Evolutionary conservation across 169 alveolate genomes (phyloP).

Genomic region (Blepharisma undulans): DNA sequence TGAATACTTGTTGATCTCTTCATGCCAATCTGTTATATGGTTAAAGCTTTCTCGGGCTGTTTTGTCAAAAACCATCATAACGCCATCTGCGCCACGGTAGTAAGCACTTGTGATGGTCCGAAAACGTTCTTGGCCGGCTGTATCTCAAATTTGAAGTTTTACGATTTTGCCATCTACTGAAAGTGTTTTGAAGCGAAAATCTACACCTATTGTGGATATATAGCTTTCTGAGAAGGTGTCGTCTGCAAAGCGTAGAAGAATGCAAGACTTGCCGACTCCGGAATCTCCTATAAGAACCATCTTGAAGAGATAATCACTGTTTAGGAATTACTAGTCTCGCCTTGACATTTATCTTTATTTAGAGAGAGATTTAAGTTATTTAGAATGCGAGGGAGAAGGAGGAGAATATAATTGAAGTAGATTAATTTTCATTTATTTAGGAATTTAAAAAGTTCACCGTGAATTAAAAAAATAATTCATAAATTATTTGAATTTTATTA

Average conservation of each 20-base stretch:
- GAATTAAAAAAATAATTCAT: neutral
- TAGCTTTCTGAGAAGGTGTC: conserved; percentile 85
- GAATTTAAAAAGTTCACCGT: too few relatives aligned
- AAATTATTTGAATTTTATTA: too few relatives aligned
- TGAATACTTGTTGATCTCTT: conserved; percentile 93
- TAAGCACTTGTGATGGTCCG: conserved; percentile 94
- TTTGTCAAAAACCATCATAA: conserved; percentile 92
- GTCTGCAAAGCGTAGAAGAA: conserved; percentile 95
- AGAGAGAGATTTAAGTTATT: neutral
- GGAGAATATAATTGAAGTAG: neutral
- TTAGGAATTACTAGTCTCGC: neutral
- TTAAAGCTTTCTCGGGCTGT: conserved; percentile 81
- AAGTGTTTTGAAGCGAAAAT: conserved; percentile 90
- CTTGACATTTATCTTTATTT: neutral
- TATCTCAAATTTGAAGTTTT: conserved; percentile 88
- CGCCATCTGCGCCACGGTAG: conserved; percentile 97
- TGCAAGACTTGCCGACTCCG: conserved; percentile 98
- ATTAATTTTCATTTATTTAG: too few relatives aligned
- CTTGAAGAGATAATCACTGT: conserved; percentile 80
- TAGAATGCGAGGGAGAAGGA: neutral
- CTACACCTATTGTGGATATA: conserved; percentile 93
- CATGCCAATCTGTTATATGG: conserved; percentile 91
- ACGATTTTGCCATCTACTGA: conserved; percentile 90
- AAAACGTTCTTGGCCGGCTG: conserved; percentile 79
- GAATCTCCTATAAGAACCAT: conserved; percentile 97